Conservation (phyloP, 768 basidiomycete species). For the Mycena chlorophos region DNA sequence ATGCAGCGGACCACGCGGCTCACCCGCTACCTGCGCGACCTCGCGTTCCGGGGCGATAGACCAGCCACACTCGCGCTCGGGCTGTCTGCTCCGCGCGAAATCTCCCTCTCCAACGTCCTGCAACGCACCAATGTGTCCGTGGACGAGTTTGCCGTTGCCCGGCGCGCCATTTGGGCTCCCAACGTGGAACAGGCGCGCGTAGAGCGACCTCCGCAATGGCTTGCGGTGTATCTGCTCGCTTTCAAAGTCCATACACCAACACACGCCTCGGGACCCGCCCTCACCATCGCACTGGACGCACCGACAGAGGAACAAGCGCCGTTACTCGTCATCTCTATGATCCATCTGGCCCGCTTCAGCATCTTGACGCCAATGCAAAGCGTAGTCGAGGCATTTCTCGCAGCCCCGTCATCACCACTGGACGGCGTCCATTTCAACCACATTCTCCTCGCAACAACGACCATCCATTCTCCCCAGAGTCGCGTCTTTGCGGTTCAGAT, state of each 20-base stretch:
- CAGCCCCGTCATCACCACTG: conserved; percentile 31
- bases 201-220: conserved; percentile 48
- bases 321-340: conserved; percentile 46
- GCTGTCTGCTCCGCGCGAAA: neutral
- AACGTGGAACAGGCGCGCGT: conserved; percentile 30
- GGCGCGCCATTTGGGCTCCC: conserved; percentile 33
- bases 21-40: neutral
- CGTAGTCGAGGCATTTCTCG: conserved; percentile 44
- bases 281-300: conserved; percentile 41
- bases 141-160: conserved; percentile 43
- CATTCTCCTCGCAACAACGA: conserved; percentile 51
- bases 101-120: neutral
- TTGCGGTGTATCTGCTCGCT: conserved; percentile 50
- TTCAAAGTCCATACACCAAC: conserved; percentile 46
- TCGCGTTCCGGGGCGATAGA: neutral
- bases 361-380: conserved; percentile 48
- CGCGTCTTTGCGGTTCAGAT: conserved; percentile 42
- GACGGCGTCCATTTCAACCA: conserved; percentile 47
- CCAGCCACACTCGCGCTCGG: neutral
- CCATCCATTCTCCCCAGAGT: conserved; percentile 38
- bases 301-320: conserved; percentile 39
- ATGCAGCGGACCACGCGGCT: neutral
- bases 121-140: conserved; percentile 25
- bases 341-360: conserved; percentile 51
- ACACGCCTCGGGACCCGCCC: conserved; percentile 46